Percentiles rank a stretch among this genome's conserved stretches.
phyloP scores from a whole-genome alignment of 768 basidiomycete species.

The Tricholoma terreum region DNA sequence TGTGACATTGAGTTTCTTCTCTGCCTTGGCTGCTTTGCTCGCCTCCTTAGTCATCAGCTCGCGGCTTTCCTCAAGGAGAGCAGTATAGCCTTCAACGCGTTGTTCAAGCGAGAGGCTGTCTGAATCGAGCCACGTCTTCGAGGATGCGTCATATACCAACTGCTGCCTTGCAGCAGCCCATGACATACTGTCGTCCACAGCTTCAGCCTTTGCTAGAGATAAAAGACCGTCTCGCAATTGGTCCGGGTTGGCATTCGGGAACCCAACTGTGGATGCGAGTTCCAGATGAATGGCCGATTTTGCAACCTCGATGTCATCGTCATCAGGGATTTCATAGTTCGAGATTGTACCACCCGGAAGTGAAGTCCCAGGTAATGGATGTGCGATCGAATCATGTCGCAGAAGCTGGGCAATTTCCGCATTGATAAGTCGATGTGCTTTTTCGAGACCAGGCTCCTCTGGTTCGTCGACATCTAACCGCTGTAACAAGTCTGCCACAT shows the following conservation, averaged over 20 bases:
- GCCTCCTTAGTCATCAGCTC: constrained; percentile 79
- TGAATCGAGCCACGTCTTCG: constrained; percentile 66
- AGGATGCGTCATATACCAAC: constrained; percentile 59
- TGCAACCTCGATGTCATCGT: constrained; percentile 70
- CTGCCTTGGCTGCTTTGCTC: constrained; percentile 74
- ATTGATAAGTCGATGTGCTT: constrained; percentile 66
- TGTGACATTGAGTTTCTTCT: constrained; percentile 85
- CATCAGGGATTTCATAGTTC: constrained; percentile 69
- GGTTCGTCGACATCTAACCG: constrained; percentile 52
- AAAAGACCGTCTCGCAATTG: constrained; percentile 78
- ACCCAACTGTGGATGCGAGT: constrained; percentile 75
- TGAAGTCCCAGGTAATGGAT: constrained; percentile 87
- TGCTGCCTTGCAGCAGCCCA: constrained; percentile 68
- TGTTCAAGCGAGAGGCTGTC: constrained; percentile 52
- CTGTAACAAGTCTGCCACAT: constrained; percentile 60
- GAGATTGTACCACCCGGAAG: constrained; percentile 71
- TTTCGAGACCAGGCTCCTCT: constrained; percentile 37
- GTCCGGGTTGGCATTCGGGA: constrained; percentile 76
- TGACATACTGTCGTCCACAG: constrained; percentile 54
- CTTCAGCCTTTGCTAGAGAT: constrained; percentile 59
- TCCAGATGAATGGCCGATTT: constrained; percentile 73
- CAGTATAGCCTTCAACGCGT: constrained; percentile 61
- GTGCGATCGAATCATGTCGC: constrained; percentile 81
- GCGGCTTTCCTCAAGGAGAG: constrained; percentile 58
- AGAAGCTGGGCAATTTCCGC: constrained; percentile 75